Conservation (phyloP, 176 grass and related monocot genomes). For the Carex parvula region DNA sequence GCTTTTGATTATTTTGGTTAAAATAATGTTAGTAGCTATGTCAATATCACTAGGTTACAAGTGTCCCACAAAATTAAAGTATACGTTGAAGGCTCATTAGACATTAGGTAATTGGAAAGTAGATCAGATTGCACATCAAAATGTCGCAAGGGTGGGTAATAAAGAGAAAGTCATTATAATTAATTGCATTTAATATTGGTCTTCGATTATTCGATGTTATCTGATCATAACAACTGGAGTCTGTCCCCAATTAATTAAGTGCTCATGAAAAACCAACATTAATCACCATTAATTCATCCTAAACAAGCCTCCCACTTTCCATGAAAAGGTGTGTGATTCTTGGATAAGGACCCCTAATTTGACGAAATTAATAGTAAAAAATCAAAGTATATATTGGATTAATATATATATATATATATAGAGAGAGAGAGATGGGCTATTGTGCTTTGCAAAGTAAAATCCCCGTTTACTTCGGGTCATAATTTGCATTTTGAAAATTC, state of each 20-base stretch:
- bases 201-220: neutral
- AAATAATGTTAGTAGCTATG: conserved; percentile 13
- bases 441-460: no score
- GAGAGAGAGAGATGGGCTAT: no score
- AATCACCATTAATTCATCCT: no score
- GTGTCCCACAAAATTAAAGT: neutral
- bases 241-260: neutral
- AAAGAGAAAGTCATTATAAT: neutral
- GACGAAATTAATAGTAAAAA: neutral
- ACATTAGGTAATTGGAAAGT: conserved; percentile 5
- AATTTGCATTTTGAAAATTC: no score
- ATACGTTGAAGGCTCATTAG: neutral
- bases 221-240: neutral
- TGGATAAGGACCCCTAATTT: neutral
- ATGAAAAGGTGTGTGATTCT: neutral
- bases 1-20: neutral
- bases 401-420: neutral
- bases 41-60: conserved; percentile 7
- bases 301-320: neutral
- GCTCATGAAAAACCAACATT: no score
- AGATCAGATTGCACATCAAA: conserved; percentile 13
- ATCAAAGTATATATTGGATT: neutral
- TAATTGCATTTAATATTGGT: conserved; percentile 1
- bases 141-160: neutral
- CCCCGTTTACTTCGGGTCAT: no score